phyloP scores from a whole-genome alignment of 1,139 yeast genomes.

The Geotrichum cucujoidarum region DNA sequence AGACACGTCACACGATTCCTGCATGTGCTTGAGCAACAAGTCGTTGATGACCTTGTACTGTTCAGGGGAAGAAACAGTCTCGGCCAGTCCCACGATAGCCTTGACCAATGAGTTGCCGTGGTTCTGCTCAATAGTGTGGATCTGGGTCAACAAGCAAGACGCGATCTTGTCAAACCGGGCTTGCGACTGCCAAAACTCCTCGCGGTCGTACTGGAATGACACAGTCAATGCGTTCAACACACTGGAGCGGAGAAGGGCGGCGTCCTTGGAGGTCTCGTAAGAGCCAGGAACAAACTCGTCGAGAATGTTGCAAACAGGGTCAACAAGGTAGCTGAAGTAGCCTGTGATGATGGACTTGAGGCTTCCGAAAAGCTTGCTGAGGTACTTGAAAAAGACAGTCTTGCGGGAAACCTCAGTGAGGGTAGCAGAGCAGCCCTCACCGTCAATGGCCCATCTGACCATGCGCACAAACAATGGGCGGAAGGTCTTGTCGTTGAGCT shows the following conservation, averaged over 20 bases:
- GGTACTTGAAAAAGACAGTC: slow-evolving; percentile 77
- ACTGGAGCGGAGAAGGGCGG: slow-evolving; percentile 59
- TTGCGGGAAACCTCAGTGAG: slow-evolving; percentile 21
- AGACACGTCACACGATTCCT: slow-evolving; percentile 39
- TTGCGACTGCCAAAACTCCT: slow-evolving; percentile 90
- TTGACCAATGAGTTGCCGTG: slow-evolving; percentile 63
- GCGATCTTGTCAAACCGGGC: slow-evolving; percentile 74
- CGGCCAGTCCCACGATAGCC: slow-evolving; percentile 71
- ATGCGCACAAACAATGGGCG: slow-evolving; percentile 84
- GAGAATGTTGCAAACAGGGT: slow-evolving; percentile 58
- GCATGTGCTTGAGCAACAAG: slow-evolving; percentile 52
- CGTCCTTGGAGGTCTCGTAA: slow-evolving; percentile 25
- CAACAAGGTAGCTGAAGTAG: slow-evolving; percentile 80
- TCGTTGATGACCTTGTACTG: slow-evolving; percentile 67
- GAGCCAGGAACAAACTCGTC: slow-evolving; percentile 20
- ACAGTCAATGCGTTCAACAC: slow-evolving; percentile 66
- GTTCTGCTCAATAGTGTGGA: slow-evolving; percentile 58
- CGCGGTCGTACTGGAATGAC: slow-evolving; percentile 83
- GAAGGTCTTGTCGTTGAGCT: slow-evolving; percentile 87
- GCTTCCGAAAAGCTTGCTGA: slow-evolving; percentile 75
- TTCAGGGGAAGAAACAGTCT: slow-evolving; percentile 67
- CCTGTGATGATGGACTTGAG: slow-evolving; percentile 83
- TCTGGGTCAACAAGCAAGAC: slow-evolving; percentile 58
- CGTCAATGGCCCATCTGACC: slow-evolving; percentile 91
- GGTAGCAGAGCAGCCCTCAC: slow-evolving; percentile 58